A percentile compares a stretch with the other conserved stretches of the same genome.
These are phyloP conservation scores for Cytauxzoon felis DNA, from an alignment of 169 alveolate species.

Conservation along the genomic window DNA sequence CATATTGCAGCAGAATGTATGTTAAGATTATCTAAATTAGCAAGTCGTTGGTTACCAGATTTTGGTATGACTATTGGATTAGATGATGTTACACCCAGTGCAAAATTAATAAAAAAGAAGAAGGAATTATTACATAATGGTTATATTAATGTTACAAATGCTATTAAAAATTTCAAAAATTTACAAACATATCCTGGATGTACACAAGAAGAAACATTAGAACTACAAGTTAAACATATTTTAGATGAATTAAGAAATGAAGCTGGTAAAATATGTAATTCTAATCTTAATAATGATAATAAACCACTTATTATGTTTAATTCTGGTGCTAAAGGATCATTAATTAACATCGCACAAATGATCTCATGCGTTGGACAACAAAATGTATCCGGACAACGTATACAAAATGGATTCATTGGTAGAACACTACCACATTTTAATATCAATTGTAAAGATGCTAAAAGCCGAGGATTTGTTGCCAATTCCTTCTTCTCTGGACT, in stretches of 20 bases:
- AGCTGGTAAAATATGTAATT: slow-evolving; percentile 89
- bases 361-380: slow-evolving; percentile 99
- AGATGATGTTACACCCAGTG: slow-evolving; percentile 93
- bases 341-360: slow-evolving; percentile 96
- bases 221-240: slow-evolving; percentile 85
- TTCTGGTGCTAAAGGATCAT: slow-evolving; percentile 98
- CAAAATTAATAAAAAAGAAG: slow-evolving; percentile 57
- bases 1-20: slow-evolving; percentile 90
- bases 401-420: slow-evolving; percentile 93
- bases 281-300: slow-evolving; percentile 85
- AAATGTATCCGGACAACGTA: slow-evolving; percentile 90
- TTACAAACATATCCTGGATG: slow-evolving; percentile 94
- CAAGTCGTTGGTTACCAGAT: slow-evolving; percentile 92
- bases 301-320: slow-evolving; percentile 94
- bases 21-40: slow-evolving; percentile 93
- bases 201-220: slow-evolving; percentile 93
- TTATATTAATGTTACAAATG: slow-evolving; percentile 83
- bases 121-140: slow-evolving; percentile 75
- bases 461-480: slow-evolving; percentile 96
- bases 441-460: slow-evolving; percentile 86
- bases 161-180: slow-evolving; percentile 77
- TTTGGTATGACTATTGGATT: slow-evolving; percentile 98
- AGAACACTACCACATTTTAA: slow-evolving; percentile 97
- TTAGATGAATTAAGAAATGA: slow-evolving; percentile 92
- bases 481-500: slow-evolving; percentile 91